phyloP scores from a whole-genome alignment of 202 grass and related monocot species.

The Elaeis oleifera region DNA sequence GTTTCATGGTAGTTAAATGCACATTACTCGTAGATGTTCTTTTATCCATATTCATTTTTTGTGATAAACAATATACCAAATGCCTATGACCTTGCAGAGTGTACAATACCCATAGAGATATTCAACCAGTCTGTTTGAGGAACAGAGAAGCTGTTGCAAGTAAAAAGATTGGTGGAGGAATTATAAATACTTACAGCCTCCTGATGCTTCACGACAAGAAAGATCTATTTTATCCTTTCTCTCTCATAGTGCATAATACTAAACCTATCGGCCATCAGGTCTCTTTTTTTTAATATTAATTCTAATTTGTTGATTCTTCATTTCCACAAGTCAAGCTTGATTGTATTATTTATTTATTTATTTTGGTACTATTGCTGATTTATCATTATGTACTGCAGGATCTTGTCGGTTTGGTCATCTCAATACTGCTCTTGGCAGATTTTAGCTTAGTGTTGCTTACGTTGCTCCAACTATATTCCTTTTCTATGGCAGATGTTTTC shows the following conservation, averaged over 20 bases:
- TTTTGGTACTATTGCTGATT: slow-evolving; percentile 22
- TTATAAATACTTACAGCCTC: slow-evolving; percentile 66
- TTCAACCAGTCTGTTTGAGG: slow-evolving; percentile 38
- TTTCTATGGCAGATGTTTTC: slow-evolving; percentile 81
- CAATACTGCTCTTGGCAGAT: slow-evolving; percentile 87
- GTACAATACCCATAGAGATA: slow-evolving; percentile 33
- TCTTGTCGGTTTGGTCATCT: slow-evolving; percentile 96
- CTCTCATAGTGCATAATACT: slow-evolving; percentile 92
- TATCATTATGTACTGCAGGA: slow-evolving; percentile 50
- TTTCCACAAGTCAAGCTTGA: background rate
- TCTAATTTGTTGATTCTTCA: background rate
- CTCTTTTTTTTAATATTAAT: background rate
- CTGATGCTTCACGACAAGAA: slow-evolving; percentile 71
- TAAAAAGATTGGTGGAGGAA: slow-evolving; percentile 70
- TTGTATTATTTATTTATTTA: slow-evolving; percentile 9
- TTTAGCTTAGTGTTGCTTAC: slow-evolving; percentile 96
- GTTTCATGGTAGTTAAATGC: background rate
- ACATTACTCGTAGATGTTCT: background rate
- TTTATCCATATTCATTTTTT: slow-evolving; percentile 22
- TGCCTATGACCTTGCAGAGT: slow-evolving; percentile 21
- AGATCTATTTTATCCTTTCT: slow-evolving; percentile 87
- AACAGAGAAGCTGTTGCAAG: slow-evolving; percentile 45
- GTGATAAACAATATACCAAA: background rate
- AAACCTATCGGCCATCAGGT: slow-evolving; percentile 97
- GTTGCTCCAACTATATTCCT: slow-evolving; percentile 95